These are phyloP conservation scores for Pyracantha coccinea DNA, from an alignment of 331 rosid genomes.

Conservation along the genomic window DNA sequence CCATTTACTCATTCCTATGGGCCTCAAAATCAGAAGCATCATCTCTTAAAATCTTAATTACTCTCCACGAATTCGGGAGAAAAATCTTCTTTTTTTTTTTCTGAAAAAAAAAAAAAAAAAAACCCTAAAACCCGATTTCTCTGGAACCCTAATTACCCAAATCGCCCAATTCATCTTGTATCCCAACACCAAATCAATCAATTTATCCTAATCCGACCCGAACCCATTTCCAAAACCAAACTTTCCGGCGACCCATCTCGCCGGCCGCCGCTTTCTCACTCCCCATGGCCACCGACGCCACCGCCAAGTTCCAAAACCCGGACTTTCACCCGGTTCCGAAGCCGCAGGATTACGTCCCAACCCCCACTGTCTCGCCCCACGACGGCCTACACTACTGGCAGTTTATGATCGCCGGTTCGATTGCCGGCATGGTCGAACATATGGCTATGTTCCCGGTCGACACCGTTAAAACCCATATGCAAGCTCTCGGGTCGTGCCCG, in stretches of 20 bases:
- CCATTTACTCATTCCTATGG: not conserved
- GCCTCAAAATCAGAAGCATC: not conserved
- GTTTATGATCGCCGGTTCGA: slow-evolving; percentile 87
- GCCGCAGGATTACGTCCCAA: slow-evolving; percentile 59
- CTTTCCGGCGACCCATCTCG: not conserved
- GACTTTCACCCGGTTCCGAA: slow-evolving; percentile 55
- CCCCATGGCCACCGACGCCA: slow-evolving; percentile 78
- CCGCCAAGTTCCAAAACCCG: slow-evolving; percentile 69
- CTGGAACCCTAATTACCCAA: not conserved
- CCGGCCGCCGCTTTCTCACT: not conserved
- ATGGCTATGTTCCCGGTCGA: slow-evolving; percentile 97
- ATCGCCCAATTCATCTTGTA: not conserved
- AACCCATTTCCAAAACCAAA: not conserved
- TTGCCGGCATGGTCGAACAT: slow-evolving; percentile 85
- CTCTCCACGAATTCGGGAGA: not conserved
- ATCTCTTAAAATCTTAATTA: not conserved
- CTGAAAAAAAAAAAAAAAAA: not conserved
- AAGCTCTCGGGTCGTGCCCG: slow-evolving; percentile 92
- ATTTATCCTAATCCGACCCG: not conserved
- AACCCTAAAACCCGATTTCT: not conserved
- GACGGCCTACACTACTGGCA: slow-evolving; percentile 97
- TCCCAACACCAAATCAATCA: slow-evolving; percentile 2
- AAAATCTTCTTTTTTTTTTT: not conserved
- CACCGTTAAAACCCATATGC: slow-evolving; percentile 97
- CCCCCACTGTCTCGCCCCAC: slow-evolving; percentile 41